Conservation (phyloP, 2,329 filamentous ascomycete species). For the Fusarium odoratissimum region DNA sequence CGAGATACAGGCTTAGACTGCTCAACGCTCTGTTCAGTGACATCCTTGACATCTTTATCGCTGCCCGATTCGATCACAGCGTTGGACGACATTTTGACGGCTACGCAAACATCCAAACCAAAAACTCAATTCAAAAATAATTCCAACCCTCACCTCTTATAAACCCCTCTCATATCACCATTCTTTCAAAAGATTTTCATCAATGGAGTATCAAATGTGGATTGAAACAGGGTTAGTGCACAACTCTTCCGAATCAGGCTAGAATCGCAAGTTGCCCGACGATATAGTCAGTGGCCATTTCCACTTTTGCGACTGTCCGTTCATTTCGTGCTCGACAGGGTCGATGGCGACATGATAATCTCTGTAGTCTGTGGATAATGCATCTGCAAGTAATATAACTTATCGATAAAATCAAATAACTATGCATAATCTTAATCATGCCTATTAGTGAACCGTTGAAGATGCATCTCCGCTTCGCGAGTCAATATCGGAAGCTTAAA, state of each 20-base stretch:
- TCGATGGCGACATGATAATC: slow-evolving; percentile 33
- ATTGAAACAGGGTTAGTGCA: not conserved
- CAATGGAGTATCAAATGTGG: slow-evolving; percentile 22
- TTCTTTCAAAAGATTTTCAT: slow-evolving; percentile 2
- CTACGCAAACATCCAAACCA: not conserved
- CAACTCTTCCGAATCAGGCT: slow-evolving; percentile 27
- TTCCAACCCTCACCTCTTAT: not conserved
- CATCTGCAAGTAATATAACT: not conserved
- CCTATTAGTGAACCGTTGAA: not conserved
- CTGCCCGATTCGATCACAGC: slow-evolving; percentile 20
- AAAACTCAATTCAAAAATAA: not conserved
- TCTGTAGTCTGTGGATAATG: not conserved
- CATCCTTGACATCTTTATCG: slow-evolving; percentile 33
- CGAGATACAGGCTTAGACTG: slow-evolving; percentile 36
- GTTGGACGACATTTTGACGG: slow-evolving; percentile 25
- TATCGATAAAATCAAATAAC: not conserved
- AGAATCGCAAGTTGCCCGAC: slow-evolving; percentile 30
- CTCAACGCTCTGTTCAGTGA: slow-evolving; percentile 17
- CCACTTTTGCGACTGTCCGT: slow-evolving; percentile 21
- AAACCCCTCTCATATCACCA: slow-evolving; percentile 1
- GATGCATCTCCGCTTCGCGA: slow-evolving; percentile 4
- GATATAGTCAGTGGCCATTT: slow-evolving; percentile 8
- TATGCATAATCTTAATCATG: not conserved
- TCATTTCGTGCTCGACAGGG: slow-evolving; percentile 37
- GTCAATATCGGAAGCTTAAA: slow-evolving; percentile 20